Evolutionary conservation across 345 rosid genomes (phyloP).

Genomic region (Mallotus nudiflorus): DNA sequence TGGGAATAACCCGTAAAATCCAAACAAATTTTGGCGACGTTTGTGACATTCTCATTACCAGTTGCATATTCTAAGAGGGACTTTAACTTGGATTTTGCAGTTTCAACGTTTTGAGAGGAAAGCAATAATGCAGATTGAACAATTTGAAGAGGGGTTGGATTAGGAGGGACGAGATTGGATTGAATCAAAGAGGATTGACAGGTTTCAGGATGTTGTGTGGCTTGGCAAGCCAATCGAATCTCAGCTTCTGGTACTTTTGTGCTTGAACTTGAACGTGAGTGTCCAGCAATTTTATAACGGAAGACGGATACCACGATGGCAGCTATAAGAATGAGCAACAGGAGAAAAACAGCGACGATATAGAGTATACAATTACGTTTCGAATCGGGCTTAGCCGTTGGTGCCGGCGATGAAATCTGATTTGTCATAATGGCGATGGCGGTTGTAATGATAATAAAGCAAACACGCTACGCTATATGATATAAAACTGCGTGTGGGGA

Average conservation of each 20-base stretch:
- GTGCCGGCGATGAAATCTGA: too few species aligned
- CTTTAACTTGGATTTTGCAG: conserved; percentile 47
- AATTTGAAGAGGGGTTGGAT: conserved; percentile 53
- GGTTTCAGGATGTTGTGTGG: conserved; percentile 46
- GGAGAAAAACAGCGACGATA: conserved; percentile 12
- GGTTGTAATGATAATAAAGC: background rate
- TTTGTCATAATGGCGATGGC: background rate
- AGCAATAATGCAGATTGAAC: conserved; percentile 60
- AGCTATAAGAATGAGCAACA: conserved; percentile 8
- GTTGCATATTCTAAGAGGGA: conserved; percentile 51
- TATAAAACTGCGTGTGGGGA: too few species aligned
- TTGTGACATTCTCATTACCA: conserved; percentile 56
- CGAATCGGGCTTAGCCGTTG: too few species aligned
- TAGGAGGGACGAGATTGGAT: conserved; percentile 27
- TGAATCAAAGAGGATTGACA: conserved; percentile 46
- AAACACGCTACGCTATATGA: too few species aligned
- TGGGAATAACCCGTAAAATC: conserved; percentile 53
- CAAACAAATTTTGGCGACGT: conserved; percentile 51
- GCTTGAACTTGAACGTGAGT: background rate
- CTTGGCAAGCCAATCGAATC: conserved; percentile 53
- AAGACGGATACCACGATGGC: conserved; percentile 16
- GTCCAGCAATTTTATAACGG: background rate
- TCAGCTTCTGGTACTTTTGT: background rate
- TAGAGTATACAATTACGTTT: conserved; percentile 12
- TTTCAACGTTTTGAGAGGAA: conserved; percentile 50